Percentiles rank a stretch among this genome's conserved stretches.
These are phyloP conservation scores for Trichosporon asahii DNA, from an alignment of 1,284 basidiomycete species.

Conservation along the genomic window DNA sequence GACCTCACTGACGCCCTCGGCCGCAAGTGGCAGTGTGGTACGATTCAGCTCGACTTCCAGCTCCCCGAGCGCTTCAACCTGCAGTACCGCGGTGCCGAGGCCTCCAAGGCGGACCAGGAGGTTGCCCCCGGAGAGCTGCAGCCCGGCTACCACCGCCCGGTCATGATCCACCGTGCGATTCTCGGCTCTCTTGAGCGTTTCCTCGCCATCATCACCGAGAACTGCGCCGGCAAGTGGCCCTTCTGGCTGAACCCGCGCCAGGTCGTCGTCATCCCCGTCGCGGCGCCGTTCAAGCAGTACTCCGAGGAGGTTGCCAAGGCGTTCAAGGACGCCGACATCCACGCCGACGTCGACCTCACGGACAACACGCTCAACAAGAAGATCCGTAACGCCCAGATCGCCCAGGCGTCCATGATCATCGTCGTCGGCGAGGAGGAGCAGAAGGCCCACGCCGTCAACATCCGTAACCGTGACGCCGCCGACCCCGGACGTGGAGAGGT, in stretches of 20 bases:
- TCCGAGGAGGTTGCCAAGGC: slow-evolving; percentile 62
- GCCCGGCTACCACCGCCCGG: slow-evolving; percentile 64
- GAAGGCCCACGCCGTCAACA: slow-evolving; percentile 80
- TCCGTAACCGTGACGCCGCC: slow-evolving; percentile 86
- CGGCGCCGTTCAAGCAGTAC: slow-evolving; percentile 78
- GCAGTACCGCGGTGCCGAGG: slow-evolving; percentile 70
- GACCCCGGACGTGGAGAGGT: slow-evolving; percentile 50
- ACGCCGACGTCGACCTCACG: slow-evolving; percentile 86
- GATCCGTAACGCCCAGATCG: slow-evolving; percentile 86
- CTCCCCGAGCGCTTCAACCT: slow-evolving; percentile 97
- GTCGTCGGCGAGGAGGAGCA: slow-evolving; percentile 94
- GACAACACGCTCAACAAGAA: slow-evolving; percentile 95
- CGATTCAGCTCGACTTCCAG: slow-evolving; percentile 95
- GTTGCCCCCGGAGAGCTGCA: slow-evolving; percentile 57
- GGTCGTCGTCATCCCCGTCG: slow-evolving; percentile 90
- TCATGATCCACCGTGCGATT: slow-evolving; percentile 98
- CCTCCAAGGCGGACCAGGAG: slow-evolving; percentile 47
- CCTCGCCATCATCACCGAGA: slow-evolving; percentile 95
- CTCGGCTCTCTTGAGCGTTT: slow-evolving; percentile 92
- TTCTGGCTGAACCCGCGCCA: slow-evolving; percentile 98
- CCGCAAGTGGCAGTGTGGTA: slow-evolving; percentile 96
- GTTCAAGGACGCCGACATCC: slow-evolving; percentile 71
- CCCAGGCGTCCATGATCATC: slow-evolving; percentile 90
- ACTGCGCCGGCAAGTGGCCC: slow-evolving; percentile 98
- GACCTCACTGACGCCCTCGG: slow-evolving; percentile 89